phyloP scores from a whole-genome alignment of 495 filamentous ascomycete genomes.

The Articulospora tetracladia region DNA sequence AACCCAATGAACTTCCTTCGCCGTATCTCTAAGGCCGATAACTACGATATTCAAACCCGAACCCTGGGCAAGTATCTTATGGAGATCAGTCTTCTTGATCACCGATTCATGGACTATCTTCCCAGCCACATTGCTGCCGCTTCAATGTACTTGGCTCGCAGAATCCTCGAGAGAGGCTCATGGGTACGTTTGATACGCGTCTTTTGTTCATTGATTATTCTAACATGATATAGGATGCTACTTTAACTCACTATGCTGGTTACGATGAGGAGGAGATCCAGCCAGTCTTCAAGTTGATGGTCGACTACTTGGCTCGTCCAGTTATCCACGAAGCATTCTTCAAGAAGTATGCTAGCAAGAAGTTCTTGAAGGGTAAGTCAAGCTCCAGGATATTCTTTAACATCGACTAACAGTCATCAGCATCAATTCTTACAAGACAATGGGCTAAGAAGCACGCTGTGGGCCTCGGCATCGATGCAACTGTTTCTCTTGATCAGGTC shows the following conservation, averaged over 20 bases:
- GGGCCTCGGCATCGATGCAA: conserved; percentile 37
- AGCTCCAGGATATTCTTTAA: neutral
- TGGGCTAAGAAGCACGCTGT: conserved; percentile 81
- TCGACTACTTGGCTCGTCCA: conserved; percentile 87
- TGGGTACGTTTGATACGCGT: conserved; percentile 61
- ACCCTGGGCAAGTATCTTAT: conserved; percentile 98
- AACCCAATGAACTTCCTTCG: conserved; percentile 99
- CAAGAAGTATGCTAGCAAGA: conserved; percentile 99
- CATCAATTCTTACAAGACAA: conserved; percentile 83
- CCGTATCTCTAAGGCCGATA: conserved; percentile 96
- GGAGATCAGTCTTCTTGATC: conserved; percentile 93
- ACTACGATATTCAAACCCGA: conserved; percentile 95
- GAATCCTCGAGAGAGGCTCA: conserved; percentile 81
- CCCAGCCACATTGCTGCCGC: conserved; percentile 89
- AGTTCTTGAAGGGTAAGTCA: conserved; percentile 85
- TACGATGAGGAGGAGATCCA: conserved; percentile 90
- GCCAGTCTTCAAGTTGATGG: conserved; percentile 89
- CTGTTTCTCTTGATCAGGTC: conserved; percentile 19
- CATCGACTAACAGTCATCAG: conserved; percentile 41
- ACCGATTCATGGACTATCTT: conserved; percentile 81
- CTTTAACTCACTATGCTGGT: conserved; percentile 87
- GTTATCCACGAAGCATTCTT: conserved; percentile 96
- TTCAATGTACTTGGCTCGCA: conserved; percentile 89
- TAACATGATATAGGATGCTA: conserved; percentile 53
- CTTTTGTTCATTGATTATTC: conserved; percentile 23